Percentiles rank a stretch among this genome's conserved stretches.
Conservation (phyloP, 73 alveolate genomes). For the Stentor roeselii region DNA sequence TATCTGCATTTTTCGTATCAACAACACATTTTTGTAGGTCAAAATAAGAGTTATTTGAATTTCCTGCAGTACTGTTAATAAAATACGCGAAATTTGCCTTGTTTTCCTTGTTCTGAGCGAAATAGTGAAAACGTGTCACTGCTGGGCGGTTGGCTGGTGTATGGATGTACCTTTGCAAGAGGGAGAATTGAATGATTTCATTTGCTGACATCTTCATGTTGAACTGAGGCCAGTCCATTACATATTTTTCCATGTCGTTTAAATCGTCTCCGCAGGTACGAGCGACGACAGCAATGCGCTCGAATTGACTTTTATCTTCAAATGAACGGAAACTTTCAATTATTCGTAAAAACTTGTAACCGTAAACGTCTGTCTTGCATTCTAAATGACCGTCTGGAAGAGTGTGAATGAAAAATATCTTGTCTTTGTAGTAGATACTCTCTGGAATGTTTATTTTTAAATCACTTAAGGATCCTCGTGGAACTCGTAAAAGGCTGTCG, state of each 20-base stretch:
- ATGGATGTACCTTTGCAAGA: slow-evolving; percentile 23
- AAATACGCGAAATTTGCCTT: slow-evolving; percentile 24
- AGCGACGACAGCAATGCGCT: neutral
- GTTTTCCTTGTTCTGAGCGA: neutral
- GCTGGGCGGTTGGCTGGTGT: slow-evolving; percentile 13
- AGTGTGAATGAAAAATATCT: slow-evolving; percentile 7
- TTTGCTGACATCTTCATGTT: slow-evolving; percentile 2
- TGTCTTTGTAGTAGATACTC: slow-evolving; percentile 3
- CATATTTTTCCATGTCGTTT: neutral
- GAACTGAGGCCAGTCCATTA: slow-evolving; percentile 21
- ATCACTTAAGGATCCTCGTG: neutral
- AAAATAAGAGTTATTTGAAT: neutral
- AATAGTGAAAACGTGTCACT: neutral
- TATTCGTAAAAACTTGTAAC: neutral
- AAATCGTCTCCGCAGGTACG: slow-evolving; percentile 14
- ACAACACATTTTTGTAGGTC: neutral
- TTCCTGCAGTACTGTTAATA: neutral
- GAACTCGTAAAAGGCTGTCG: neutral
- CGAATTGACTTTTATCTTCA: slow-evolving; percentile 19
- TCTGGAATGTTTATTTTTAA: slow-evolving; percentile 26
- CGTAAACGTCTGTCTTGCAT: neutral
- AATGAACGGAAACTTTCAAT: neutral
- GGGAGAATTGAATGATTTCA: neutral
- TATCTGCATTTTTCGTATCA: neutral
- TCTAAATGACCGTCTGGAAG: neutral